A percentile compares a stretch with the other conserved stretches of the same genome.
phyloP scores from a whole-genome alignment of 176 grass and related monocot species.

The Oryza brachyantha region DNA sequence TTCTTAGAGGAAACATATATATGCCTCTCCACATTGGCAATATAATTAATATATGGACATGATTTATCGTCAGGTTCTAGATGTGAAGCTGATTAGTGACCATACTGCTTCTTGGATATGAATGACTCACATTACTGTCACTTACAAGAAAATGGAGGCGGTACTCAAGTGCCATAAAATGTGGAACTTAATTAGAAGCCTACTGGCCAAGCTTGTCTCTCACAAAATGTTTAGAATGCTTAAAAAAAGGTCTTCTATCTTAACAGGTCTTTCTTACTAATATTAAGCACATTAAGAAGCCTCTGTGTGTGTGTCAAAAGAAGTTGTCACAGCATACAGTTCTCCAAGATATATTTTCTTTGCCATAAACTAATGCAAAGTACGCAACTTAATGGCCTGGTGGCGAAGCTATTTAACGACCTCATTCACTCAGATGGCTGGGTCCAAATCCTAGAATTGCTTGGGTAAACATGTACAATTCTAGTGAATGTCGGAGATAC shows the following conservation, averaged over 20 bases:
- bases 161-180: not conserved
- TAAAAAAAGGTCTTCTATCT: not conserved
- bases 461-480: not conserved
- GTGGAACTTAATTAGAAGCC: not conserved
- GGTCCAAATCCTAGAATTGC: not conserved
- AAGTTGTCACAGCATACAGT: not conserved
- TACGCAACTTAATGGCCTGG: not conserved
- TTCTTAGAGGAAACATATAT: not conserved
- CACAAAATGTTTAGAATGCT: not conserved
- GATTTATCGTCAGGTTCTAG: not conserved
- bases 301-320: no score
- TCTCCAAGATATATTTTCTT: not conserved
- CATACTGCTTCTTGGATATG: not conserved
- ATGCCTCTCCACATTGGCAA: not conserved
- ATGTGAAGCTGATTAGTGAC: no score
- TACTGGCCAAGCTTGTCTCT: not conserved
- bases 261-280: not conserved
- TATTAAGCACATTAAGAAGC: no score
- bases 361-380: not conserved
- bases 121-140: not conserved
- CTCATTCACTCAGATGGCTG: not conserved
- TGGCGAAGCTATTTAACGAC: not conserved
- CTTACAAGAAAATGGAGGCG: not conserved
- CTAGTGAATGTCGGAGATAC: not conserved
- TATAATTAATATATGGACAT: not conserved